Evolutionary conservation across 2,329 filamentous ascomycete genomes (phyloP), one percentile per base, ranked within the genome.

Genomic region (Diaporthe destruens): DNA sequence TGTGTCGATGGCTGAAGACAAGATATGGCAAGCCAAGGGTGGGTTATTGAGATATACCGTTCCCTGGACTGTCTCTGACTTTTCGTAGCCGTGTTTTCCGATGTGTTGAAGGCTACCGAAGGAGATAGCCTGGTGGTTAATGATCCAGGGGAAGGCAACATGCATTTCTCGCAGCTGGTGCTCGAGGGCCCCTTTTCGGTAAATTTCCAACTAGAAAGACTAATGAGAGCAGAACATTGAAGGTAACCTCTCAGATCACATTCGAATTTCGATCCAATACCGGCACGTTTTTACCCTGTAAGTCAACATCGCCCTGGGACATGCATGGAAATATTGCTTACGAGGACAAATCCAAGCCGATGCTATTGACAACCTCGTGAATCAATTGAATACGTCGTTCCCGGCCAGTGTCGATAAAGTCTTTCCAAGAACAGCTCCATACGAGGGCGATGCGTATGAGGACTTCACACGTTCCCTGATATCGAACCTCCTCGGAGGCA

Each of bases 401-500:
- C 44, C 66, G 9, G 96, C 80, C 82, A 88, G 25, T 86, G 89
- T 18, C 85, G 29, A 69, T 29, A 69, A 57, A 47, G 53, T 93
- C 53, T 91, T 95, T 79, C 86, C 90, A 67, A 91, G 93, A 0
- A 86, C 93, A 76, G 84, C 90, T 0, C 95, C 95, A 0, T 98
- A 95, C 81, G 84, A 89, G 25, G 86, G 88, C 7, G 85, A 89
- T 3, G 89, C 93, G 76, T 95, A 96, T 79, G 85, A 89, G 51
- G 86, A 86, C 72, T 97, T 98, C 80, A 93, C 92, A 75, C 93
- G 93, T 81, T 94, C 91, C 69, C 92, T 98, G 85, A 92, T 98
- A 76, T 97, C 94, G 1, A 98, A 98, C 79, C 85, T 98, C 32
- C 87, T 97, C 39, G 95, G 95, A 67, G 95, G 95, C 49, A 92